Conservation (phyloP, 768 basidiomycete species). For the Hericium coralloides region DNA sequence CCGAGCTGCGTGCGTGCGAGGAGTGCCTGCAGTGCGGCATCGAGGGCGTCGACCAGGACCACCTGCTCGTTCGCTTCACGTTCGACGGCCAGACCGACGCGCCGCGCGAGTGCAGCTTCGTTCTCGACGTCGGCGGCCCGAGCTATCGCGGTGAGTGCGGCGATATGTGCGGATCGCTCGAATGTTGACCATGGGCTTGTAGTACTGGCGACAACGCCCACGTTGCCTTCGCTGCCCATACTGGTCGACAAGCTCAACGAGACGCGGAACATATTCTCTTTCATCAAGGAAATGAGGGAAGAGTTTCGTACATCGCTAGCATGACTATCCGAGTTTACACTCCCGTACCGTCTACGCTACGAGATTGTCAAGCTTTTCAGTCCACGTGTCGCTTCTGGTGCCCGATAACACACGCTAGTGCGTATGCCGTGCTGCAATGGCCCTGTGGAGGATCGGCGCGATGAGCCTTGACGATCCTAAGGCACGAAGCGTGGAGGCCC, state of each 20-base stretch:
- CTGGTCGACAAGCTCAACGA: conserved; percentile 66
- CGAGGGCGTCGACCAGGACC: conserved; percentile 71
- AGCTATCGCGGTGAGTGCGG: conserved; percentile 8
- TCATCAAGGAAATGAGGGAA: conserved; percentile 41
- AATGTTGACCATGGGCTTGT: background rate
- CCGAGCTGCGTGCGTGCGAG: conserved; percentile 52
- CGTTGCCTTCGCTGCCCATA: conserved; percentile 55
- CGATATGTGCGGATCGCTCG: background rate
- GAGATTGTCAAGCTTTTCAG: no score
- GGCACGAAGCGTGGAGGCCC: no score
- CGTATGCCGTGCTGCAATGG: no score
- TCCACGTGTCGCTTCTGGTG: no score
- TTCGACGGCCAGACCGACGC: conserved; percentile 50
- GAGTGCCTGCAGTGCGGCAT: conserved; percentile 50
- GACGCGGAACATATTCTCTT: conserved; percentile 57
- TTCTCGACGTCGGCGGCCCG: conserved; percentile 9
- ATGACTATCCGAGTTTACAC: no score
- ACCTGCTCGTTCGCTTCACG: conserved; percentile 66
- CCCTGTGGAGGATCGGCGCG: no score
- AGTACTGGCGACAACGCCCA: conserved; percentile 80
- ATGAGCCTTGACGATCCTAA: no score
- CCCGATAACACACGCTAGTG: no score
- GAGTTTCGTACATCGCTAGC: background rate
- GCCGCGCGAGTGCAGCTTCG: conserved; percentile 10
- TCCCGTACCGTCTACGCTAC: no score